Base-by-base conservation (phyloP, 768 basidiomycete species). In the Pleurotus platypus region DNA sequence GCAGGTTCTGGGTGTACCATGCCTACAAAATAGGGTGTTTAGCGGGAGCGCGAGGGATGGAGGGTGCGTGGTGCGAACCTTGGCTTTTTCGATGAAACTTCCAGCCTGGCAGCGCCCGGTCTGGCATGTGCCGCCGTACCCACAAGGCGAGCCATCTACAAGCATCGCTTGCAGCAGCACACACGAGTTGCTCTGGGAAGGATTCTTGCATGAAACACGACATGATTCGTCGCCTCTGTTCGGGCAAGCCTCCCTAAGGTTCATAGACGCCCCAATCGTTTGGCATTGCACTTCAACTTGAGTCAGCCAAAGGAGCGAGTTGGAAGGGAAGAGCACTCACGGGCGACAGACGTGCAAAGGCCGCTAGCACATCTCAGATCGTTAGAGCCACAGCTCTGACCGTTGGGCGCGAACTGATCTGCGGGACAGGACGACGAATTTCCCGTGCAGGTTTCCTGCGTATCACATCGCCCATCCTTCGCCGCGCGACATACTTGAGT, bases 111-210 rank as follows among this genome's bases (percentile, higher is more conserved):
- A 94, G 18, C 70, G 78, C 27, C 87, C 85, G 56, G 75, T 72
- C 15, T 69, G 60, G 66, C 92, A 94, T 55, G 77, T 76, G 20
- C 90, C 92, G 30, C 86, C 90, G 64, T 82, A 89, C 5, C 91
- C 91, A 69, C 92, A 95, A 12, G 90, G 85, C 27, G 89, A 91
- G 20, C 92, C 93, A 67, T 92, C 88, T 55, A 90, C 75, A 49
- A 94, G 82, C 45, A 81, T 69, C 3, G 89, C 81, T 56, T 87
- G 85, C 48, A 94, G 74, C 40, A 86, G 71, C 18, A 92, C 70
- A 68, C 93, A 95, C 61, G 79, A 78, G 58, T 82, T 79, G 12
- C 79, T 53, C 12, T 69, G 68, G 13, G 60, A 77, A 4, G 92
- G 92, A 71, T 89, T 86, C 66, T 85, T 80, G 68, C 92, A 96